Evolutionary conservation across 2,329 filamentous ascomycete species (phyloP).

Genomic region (Allantophomopsis lycopodina): DNA sequence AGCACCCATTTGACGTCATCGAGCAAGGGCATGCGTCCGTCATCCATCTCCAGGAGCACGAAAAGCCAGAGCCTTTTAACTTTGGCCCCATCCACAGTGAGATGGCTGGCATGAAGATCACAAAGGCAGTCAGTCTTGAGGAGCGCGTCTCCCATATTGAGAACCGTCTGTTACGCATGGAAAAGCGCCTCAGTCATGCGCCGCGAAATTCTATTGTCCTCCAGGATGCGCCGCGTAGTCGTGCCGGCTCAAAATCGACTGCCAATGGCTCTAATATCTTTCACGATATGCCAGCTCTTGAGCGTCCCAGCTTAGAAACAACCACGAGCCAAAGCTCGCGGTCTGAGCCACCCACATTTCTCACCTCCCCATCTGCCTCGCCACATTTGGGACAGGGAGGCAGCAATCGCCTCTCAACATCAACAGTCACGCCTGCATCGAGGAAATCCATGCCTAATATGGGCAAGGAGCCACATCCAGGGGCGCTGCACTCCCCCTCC

Average conservation of each 20-base stretch:
- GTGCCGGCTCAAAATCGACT: too few relatives aligned
- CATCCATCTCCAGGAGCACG: conserved; percentile 4
- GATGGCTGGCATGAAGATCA: conserved; percentile 42
- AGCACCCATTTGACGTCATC: conserved; percentile 16
- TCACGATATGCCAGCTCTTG: conserved; percentile 9
- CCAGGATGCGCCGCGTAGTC: conserved; percentile 9
- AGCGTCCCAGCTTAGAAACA: conserved; percentile 10
- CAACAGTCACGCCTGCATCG: too few relatives aligned
- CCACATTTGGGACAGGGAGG: too few relatives aligned
- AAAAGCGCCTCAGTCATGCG: conserved; percentile 18
- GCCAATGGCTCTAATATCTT: conserved; percentile 12
- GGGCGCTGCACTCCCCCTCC: too few relatives aligned
- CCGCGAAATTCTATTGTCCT: conserved; percentile 6
- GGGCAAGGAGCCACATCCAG: too few relatives aligned
- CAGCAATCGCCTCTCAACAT: too few relatives aligned
- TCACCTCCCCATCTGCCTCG: too few relatives aligned
- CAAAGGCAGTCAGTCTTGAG: conserved; percentile 38
- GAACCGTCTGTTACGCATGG: conserved; percentile 34
- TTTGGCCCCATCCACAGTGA: conserved; percentile 32
- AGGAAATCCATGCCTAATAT: too few relatives aligned
- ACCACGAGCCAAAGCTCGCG: conserved; percentile 9
- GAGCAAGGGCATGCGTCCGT: too few relatives aligned
- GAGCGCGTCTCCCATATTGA: conserved; percentile 37
- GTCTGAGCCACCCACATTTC: conserved; percentile 20
- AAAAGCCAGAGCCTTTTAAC: conserved; percentile 36